phyloP scores from a whole-genome alignment of 2,329 filamentous ascomycete species.

The Aspergillus eucalypticola region DNA sequence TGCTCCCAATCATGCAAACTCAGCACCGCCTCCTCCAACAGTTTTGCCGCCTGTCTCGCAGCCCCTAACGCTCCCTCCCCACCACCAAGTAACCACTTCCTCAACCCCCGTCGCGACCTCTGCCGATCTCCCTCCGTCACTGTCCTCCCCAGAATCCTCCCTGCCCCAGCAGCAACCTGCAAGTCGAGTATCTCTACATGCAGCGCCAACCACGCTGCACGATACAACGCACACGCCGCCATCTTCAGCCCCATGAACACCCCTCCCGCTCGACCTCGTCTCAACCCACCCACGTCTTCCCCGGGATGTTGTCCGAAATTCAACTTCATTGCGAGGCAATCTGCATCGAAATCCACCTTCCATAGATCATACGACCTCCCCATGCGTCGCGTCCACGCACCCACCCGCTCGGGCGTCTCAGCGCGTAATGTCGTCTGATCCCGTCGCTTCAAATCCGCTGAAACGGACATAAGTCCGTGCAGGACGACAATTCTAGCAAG shows the following conservation, averaged over 20 bases:
- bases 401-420: slow-evolving; percentile 37
- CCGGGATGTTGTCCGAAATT: slow-evolving; percentile 15
- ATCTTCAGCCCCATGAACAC: slow-evolving; percentile 51
- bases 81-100: slow-evolving; percentile 22
- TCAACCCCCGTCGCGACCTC: slow-evolving; percentile 42
- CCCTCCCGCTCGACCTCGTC: slow-evolving; percentile 25
- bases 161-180: slow-evolving; percentile 62
- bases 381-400: slow-evolving; percentile 56
- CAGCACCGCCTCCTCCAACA: slow-evolving; percentile 54
- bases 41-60: slow-evolving; percentile 54
- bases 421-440: slow-evolving; percentile 62
- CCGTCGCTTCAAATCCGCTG: slow-evolving; percentile 62
- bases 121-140: slow-evolving; percentile 54
- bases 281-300: slow-evolving; percentile 29
- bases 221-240: slow-evolving; percentile 58
- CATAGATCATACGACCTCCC: slow-evolving; percentile 57
- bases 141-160: slow-evolving; percentile 59
- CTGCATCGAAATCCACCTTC: slow-evolving; percentile 59
- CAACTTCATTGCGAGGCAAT: slow-evolving; percentile 45
- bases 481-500: slow-evolving; percentile 58
- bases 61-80: slow-evolving; percentile 12
- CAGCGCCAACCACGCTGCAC: slow-evolving; percentile 58
- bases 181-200: slow-evolving; percentile 62
- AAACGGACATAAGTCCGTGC: slow-evolving; percentile 64
- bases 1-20: slow-evolving; percentile 55